Base-by-base conservation (phyloP, 1,284 basidiomycete genomes). In the Gastroboletus turbinatus region DNA sequence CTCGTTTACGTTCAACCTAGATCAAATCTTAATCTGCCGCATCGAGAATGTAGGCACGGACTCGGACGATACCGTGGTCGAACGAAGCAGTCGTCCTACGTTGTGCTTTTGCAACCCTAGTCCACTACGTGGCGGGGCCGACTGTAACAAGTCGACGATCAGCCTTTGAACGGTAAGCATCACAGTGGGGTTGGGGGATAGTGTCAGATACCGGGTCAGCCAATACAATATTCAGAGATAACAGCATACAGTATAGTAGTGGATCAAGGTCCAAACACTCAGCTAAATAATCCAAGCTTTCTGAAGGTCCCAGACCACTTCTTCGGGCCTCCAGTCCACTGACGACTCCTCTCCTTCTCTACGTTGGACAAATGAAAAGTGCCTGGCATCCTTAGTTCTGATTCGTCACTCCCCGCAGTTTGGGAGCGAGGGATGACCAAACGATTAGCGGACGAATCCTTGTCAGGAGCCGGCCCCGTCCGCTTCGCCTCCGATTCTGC, bases 341-440 rank as follows among this genome's bases (percentile, higher is more conserved):
- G 49, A 35, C 5, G 23, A 25, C n/a, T 23, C 33, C 19, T 19
- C 25, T 53, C 55, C 44, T 51, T 51, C 25, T 63, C 60, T 13
- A 50, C 60, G 13, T 56, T 62, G 23, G 66, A 63, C 9, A 73
- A 44, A 58, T 75, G 67, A 56, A 82, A 81, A 36, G 78, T 77
- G 4, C 82, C 82, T 1, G 82, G 82, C 63, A 83, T 81, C 55
- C 47, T 63, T 56, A 76, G 58, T 35, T 72, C 74, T n/a, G 70
- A 65, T 55, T 75, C 69, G 46, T 72, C 67, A n/a, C 71, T 71
- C 43, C 64, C 63, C 30, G 51, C 51, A 2, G 39, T 23, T 14
- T 63, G 55, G 17, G 61, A 62, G 27, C 58, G 64, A 32, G 63
- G 52, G 13, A 64, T 44, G 19, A 46, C 56, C 42, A 42, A 45